Evolutionary conservation across 169 alveolate species (phyloP).

Genomic region (Eimeria necatrix): DNA sequence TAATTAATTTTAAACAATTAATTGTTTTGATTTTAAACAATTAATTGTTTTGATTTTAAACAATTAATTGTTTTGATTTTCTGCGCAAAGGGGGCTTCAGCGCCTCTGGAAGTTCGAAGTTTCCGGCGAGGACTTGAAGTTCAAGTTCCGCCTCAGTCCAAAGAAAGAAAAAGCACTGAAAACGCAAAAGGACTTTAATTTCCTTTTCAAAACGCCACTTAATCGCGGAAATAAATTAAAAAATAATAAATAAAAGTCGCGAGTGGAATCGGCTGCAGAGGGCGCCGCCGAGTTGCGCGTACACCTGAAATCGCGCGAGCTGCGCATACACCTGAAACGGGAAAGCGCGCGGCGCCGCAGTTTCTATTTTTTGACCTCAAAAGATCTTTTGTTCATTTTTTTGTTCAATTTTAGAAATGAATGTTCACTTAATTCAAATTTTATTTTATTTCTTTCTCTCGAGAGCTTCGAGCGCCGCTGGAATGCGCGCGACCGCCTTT

Average conservation of each 20-base stretch:
- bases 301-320: no score
- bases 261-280: no score
- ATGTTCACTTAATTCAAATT: background rate
- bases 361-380: background rate
- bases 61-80: no score
- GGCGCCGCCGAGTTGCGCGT: no score
- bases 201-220: no score
- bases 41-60: no score
- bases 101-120: no score
- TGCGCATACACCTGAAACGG: slow-evolving; percentile 50
- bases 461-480: background rate
- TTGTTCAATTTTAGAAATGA: background rate
- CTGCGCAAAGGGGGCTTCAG: no score
- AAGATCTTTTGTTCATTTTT: background rate
- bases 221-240: background rate
- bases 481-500: background rate
- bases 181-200: background rate
- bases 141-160: no score
- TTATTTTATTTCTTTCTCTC: background rate
- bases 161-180: background rate
- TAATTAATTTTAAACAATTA: no score
- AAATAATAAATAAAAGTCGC: background rate
- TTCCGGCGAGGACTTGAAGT: no score
- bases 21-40: no score
- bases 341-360: background rate